Conservation (phyloP, 257 asterid genomes). For the Solanum appendiculatum region DNA sequence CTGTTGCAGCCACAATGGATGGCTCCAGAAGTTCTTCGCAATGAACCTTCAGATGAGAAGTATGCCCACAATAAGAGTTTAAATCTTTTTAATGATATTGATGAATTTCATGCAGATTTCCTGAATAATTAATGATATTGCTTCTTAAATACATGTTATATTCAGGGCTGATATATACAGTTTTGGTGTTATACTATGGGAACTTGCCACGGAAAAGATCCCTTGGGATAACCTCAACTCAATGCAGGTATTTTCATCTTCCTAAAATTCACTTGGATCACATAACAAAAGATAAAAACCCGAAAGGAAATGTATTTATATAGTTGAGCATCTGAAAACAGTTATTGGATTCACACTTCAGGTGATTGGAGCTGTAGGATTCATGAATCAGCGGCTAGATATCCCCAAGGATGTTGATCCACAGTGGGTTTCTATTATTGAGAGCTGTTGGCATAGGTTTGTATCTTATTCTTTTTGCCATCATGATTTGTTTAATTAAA, state of each 20-base stretch:
- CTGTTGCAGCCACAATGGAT: slow-evolving; percentile 94
- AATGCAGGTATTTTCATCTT: slow-evolving; percentile 59
- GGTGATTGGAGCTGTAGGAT: slow-evolving; percentile 98
- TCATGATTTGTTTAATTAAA: neutral
- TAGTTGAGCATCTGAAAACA: neutral
- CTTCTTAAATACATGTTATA: slow-evolving; percentile 12
- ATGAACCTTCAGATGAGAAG: slow-evolving; percentile 88
- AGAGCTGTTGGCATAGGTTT: slow-evolving; percentile 86
- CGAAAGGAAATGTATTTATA: neutral
- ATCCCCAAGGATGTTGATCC: slow-evolving; percentile 69
- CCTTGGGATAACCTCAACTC: slow-evolving; percentile 92
- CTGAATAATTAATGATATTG: neutral
- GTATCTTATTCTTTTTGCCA: slow-evolving; percentile 3
- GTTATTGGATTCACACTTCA: slow-evolving; percentile 16
- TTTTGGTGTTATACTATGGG: slow-evolving; percentile 92
- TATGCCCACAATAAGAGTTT: slow-evolving; percentile 20
- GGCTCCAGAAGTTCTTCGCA: slow-evolving; percentile 99
- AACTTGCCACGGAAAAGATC: slow-evolving; percentile 76
- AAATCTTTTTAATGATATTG: neutral
- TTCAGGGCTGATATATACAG: slow-evolving; percentile 84
- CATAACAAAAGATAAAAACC: neutral
- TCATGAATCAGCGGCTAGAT: slow-evolving; percentile 84
- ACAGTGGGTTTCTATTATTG: slow-evolving; percentile 72
- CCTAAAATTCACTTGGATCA: neutral
- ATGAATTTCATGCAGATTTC: neutral